Evolutionary conservation across 1,284 basidiomycete genomes (phyloP), one percentile per base, ranked within the genome.

Genomic region (Testicularia cyperi): DNA sequence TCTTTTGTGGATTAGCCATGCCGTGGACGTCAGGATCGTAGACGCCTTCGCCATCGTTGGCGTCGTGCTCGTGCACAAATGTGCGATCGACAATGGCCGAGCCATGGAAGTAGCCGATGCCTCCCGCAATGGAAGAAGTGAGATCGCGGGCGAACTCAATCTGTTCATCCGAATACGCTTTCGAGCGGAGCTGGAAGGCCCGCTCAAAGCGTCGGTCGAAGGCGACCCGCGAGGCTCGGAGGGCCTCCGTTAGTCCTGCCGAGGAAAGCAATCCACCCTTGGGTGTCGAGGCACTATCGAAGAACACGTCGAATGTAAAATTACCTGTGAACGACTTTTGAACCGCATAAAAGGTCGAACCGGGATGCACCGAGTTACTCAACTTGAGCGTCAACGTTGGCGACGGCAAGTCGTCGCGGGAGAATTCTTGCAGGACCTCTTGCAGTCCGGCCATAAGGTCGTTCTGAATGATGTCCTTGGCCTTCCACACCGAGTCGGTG

Each of bases 61-160:
- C 75, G 68, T 94, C 90, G 85, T 90, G 90, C 68, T 92, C 89
- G 65, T 87, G 88, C 10, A 86, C 83, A 72, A 90, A 90, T 23
- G 85, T 83, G 32, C 84, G 81, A 75, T 96, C 88, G 14, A 94
- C 83, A 57, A 96, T 86, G 0, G 89, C 90, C 3, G 82, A 83
- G n/a, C 92, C 92, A 66, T 92, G 87, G 77, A 91, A 96, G 78
- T 92, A 96, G 10, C 92, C 92, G 34, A 96, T 85, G 27, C 92
- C 92, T 38, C 89, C 92, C 12, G 94, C 78, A 32, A 95, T 82
- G 73, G 90, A 94, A 0, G 92, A 87, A 0, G 90, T 92, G 52
- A 94, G 83, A 13, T 86, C 86, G 69, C 88, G 87, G 1, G 91
- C 92, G 74, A 92, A 92, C 0, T 79, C 80, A 46, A 85, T 79